Base-by-base conservation (phyloP, 2,329 filamentous ascomycete species). In the Fusarium napiforme region DNA sequence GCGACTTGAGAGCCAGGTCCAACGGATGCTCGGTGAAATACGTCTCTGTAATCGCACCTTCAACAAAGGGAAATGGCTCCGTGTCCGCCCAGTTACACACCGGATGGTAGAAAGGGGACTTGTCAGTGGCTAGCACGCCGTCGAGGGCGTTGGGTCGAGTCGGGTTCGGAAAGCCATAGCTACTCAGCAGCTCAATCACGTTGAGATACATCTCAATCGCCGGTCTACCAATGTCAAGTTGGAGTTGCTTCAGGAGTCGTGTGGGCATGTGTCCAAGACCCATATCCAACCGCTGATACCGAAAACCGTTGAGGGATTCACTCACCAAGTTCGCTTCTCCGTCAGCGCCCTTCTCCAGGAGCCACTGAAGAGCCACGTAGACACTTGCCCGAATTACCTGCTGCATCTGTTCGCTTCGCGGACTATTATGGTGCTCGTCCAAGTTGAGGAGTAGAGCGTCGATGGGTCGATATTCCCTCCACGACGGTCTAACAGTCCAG, bases 341-440 rank as follows among this genome's bases (percentile, higher is more conserved):
- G 26, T 62, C 30, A 12, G 56, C 39, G 9, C 58, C 55, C 42
- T 52, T 68, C 15, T 71, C 40, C 8, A 72, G 55, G 9, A 72
- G 39, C 64, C 69, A 71, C 23, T 49, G 18, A 36, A 72, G 23
- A n/a, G 28, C 36, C 11, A 42, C 16, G 10, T 40, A 50, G 30
- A 42, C 19, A 21, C 4, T 18, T 32, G 7, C 42, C 49, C 32
- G 28, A 4, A 26, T 9, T 11, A 7, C 12, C 4, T 50, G 21
- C 34, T 18, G 47, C 19, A 40, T 15, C 9, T 30, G 23, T 21
- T 18, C 37, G 7, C 18, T 23, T 9, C 16, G n/a, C 14, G 4
- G 15, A 23, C 23, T n/a, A 23, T 34, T 10, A 15, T n/a, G 9
- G 7, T 15, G 28, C 45, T 39, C 34, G 16, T 43, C n/a, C 40